Evolutionary conservation across 495 filamentous ascomycete genomes (phyloP), one percentile per base, ranked within the genome.

Genomic region (Daldinia caldariorum): DNA sequence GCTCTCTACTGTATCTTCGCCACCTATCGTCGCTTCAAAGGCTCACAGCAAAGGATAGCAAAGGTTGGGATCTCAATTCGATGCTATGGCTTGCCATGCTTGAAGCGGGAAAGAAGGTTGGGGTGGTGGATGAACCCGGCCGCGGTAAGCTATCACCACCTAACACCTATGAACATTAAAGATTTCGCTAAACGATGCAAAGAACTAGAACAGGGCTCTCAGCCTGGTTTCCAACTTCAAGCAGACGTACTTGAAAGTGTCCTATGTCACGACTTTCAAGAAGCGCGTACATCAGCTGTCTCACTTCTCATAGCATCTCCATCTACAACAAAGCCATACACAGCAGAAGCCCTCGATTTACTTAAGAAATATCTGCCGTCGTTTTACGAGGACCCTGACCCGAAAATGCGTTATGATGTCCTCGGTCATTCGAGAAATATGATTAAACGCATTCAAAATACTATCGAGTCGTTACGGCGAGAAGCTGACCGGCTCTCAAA

Each of bases 381-480:
- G 2, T 87, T 96, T 56, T 89, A 94, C 78, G 86, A 89, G 4
- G 93, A 97, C 65, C 88, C 90, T n/a, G 92, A 97, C 71, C 87
- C 94, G 7, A 90, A 93, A 68, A 85, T 91, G 64, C 86, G 94
- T 56, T 89, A 92, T 41, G 92, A 95, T 66, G 81, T 94, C 2
- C 80, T 94, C 58, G 86, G 87, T 37, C 77, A 89, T 55, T 87
- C 89, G 13, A 89, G 87, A 16, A 86, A 87, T 58, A 84, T 97
- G 67, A 85, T 92, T 39, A 84, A 89, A 35, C 87, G 91, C 20
- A 76, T 94, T 7, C 83, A 85, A 63, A 83, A 81, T 41, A 76
- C 83, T 13, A 80, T 84, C 8, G 72, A 75, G 39, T 73, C 70
- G 13, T 32, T 77, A 34, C 64, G 67, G 22, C 69, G 67, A 67